These are phyloP conservation scores for Moesziomyces globuligerus DNA, from an alignment of 1,284 basidiomycete species.

Conservation along the genomic window DNA sequence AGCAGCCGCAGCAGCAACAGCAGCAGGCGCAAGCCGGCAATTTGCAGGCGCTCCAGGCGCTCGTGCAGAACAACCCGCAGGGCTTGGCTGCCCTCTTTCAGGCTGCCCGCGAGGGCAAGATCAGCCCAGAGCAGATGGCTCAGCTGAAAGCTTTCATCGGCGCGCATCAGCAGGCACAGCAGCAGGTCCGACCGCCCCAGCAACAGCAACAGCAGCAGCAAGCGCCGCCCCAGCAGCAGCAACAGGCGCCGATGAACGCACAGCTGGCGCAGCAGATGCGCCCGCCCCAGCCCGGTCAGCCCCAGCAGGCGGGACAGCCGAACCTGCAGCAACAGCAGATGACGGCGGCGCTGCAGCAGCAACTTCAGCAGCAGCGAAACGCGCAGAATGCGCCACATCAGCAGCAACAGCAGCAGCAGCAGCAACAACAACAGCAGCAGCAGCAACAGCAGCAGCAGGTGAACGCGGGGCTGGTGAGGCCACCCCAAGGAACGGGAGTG, in stretches of 20 bases:
- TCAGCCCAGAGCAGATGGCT: conserved; percentile 55
- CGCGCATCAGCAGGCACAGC: conserved; percentile 38
- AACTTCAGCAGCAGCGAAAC: conserved; percentile 17
- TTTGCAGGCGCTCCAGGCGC: conserved; percentile 49
- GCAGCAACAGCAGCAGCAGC: conserved; percentile 16
- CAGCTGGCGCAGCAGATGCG: conserved; percentile 19
- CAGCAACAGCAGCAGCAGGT: conserved; percentile 28
- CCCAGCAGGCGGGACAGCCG: conserved; percentile 18
- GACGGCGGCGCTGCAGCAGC: conserved; percentile 23
- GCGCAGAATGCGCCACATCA: conserved; percentile 20
- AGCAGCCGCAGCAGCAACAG: conserved; percentile 21
- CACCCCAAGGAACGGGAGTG: conserved; percentile 17
- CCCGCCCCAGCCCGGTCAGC: conserved; percentile 5
- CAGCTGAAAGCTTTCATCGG: conserved; percentile 51
- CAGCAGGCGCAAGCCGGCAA: conserved; percentile 24
- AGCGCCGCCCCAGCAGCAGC: conserved; percentile 19
- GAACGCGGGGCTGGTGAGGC: conserved; percentile 11
- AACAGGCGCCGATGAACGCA: conserved; percentile 9
- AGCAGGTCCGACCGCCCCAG: conserved; percentile 8
- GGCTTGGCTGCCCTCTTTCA: conserved; percentile 53
- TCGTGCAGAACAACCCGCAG: conserved; percentile 59
- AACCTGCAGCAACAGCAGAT: conserved; percentile 43
- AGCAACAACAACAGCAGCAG: conserved; percentile 19
- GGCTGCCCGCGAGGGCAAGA: conserved; percentile 56
- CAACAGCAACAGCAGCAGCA: conserved; percentile 22